Percentiles rank a stretch among this genome's conserved stretches.
Evolutionary conservation across 2,329 filamentous ascomycete species (phyloP).

Genomic region (Pseudocercospora eumusae): DNA sequence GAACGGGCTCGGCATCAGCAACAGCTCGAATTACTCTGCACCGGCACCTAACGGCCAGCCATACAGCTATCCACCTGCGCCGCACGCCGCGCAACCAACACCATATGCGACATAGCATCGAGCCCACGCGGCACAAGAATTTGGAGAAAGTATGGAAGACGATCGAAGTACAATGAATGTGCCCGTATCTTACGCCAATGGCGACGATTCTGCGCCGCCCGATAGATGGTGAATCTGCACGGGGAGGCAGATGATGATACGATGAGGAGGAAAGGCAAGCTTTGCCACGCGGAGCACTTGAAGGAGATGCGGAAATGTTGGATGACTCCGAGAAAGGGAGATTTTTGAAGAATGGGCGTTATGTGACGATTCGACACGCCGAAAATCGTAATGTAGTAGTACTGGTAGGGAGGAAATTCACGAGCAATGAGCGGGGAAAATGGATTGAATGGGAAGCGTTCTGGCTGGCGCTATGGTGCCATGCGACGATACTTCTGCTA

Average conservation of each 20-base stretch:
- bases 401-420: background rate
- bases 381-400: conserved; percentile 9
- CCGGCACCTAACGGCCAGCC: conserved; percentile 29
- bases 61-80: conserved; percentile 29
- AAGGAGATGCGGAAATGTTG: background rate
- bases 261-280: background rate
- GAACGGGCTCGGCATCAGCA: conserved; percentile 37
- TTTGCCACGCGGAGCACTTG: background rate
- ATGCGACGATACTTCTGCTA: background rate
- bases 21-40: conserved; percentile 31
- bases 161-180: background rate
- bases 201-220: background rate
- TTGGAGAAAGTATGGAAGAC: background rate
- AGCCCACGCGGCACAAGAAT: background rate
- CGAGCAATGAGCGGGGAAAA: conserved; percentile 6
- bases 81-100: conserved; percentile 19
- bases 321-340: background rate
- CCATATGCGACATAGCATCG: conserved; percentile 25
- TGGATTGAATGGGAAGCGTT: conserved; percentile 8
- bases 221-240: background rate
- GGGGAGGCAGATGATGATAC: background rate
- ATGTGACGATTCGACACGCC: background rate
- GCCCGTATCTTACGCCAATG: background rate
- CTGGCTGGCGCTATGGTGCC: background rate
- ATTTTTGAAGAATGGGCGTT: conserved; percentile 1